These are phyloP conservation scores for Dacryopinax spathularia DNA, from an alignment of 768 basidiomycete genomes.

Conservation along the genomic window DNA sequence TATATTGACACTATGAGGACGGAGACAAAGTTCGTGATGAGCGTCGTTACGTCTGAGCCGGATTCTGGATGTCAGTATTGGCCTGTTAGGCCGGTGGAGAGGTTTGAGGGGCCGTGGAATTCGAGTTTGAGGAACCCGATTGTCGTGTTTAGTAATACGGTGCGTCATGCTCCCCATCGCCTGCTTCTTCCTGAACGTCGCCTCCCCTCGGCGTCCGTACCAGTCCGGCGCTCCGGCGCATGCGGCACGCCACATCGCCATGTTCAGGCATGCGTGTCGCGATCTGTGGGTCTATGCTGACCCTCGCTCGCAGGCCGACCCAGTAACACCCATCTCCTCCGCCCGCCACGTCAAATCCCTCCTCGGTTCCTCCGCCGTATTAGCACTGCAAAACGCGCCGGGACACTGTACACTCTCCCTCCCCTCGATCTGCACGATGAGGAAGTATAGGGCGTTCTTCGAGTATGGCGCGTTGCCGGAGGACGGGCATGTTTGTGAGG, in stretches of 20 bases:
- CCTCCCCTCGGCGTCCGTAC: too few relatives aligned
- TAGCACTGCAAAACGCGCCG: not conserved
- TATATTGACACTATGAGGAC: not conserved
- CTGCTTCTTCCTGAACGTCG: not conserved
- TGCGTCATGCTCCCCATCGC: not conserved
- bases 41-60: slow-evolving; percentile 5
- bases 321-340: not conserved
- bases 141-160: slow-evolving; percentile 22
- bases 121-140: slow-evolving; percentile 19
- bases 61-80: slow-evolving; percentile 17
- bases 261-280: too few relatives aligned
- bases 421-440: not conserved
- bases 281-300: not conserved
- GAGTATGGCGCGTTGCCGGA: not conserved
- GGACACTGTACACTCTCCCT: not conserved
- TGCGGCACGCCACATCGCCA: too few relatives aligned
- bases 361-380: not conserved
- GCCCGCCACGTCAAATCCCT: not conserved
- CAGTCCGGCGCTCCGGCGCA: too few relatives aligned
- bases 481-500: not conserved
- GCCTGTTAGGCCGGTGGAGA: slow-evolving; percentile 15
- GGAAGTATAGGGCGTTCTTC: not conserved
- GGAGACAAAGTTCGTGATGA: slow-evolving; percentile 7
- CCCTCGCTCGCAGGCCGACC: not conserved
- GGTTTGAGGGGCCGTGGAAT: slow-evolving; percentile 22